Evolutionary conservation across 1,284 basidiomycete genomes (phyloP).

Genomic region (Butyriboletus appendiculatus): DNA sequence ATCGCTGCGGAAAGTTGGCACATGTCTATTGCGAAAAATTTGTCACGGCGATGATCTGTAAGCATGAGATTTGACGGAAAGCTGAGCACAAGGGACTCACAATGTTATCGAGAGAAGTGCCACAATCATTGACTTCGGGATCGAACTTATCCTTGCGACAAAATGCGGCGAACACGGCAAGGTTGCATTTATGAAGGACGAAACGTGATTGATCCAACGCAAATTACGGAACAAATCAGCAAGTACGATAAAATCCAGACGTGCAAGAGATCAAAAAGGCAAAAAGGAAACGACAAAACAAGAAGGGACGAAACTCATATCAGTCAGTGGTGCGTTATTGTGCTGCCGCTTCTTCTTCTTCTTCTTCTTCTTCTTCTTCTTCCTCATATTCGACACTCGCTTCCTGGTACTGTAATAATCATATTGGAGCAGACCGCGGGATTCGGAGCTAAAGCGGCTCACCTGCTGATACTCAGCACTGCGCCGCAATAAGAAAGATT

Average conservation of each 20-base stretch:
- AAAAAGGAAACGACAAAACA: background rate
- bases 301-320: background rate
- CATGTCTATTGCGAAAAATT: background rate
- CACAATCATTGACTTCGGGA: no score
- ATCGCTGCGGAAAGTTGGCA: background rate
- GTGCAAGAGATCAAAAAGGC: background rate
- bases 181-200: background rate
- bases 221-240: conserved; percentile 22
- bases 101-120: background rate
- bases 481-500: conserved; percentile 1
- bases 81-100: background rate
- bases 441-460: background rate
- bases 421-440: background rate
- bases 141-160: background rate
- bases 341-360: conserved; percentile 15
- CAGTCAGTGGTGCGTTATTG: conserved; percentile 16
- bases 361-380: conserved; percentile 2
- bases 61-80: background rate
- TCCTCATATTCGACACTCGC: conserved; percentile 27
- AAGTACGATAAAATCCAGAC: conserved; percentile 17
- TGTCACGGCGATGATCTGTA: background rate
- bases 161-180: background rate
- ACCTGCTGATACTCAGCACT: conserved; percentile 36
- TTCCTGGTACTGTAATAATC: conserved; percentile 30
- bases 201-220: conserved; percentile 8